Evolutionary conservation across 257 asterid genomes (phyloP).

Genomic region (Cinchona pubescens): DNA sequence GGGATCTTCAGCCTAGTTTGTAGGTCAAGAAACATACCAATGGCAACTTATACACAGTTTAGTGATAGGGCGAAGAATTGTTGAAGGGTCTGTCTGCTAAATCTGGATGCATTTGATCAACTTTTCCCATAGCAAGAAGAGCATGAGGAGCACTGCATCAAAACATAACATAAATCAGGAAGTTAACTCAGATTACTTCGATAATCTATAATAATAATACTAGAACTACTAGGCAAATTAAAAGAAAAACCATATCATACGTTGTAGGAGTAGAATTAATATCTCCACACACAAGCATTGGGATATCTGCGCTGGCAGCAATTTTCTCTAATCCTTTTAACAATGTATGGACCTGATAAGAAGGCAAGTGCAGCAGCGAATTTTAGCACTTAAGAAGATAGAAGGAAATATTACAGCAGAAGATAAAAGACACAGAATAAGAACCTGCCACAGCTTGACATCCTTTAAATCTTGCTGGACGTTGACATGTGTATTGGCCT

Average conservation of each 20-base stretch:
- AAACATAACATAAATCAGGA: background rate
- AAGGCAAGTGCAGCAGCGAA: slow-evolving; percentile 20
- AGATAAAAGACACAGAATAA: background rate
- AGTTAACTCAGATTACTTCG: background rate
- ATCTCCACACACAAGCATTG: slow-evolving; percentile 98
- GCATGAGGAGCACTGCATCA: slow-evolving; percentile 86
- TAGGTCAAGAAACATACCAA: slow-evolving; percentile 49
- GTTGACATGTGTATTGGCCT: slow-evolving; percentile 96
- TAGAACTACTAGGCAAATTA: background rate
- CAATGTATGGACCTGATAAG: slow-evolving; percentile 74
- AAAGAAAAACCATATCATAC: slow-evolving; percentile 33
- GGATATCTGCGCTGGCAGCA: slow-evolving; percentile 89
- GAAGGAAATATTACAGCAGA: background rate
- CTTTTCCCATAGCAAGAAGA: slow-evolving; percentile 97
- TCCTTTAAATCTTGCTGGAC: slow-evolving; percentile 87
- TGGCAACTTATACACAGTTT: slow-evolving; percentile 85
- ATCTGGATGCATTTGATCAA: slow-evolving; percentile 86
- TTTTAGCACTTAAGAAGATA: slow-evolving; percentile 16
- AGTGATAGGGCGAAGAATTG: slow-evolving; percentile 68
- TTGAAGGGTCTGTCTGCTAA: slow-evolving; percentile 77
- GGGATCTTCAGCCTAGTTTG: background rate
- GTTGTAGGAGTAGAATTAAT: slow-evolving; percentile 92
- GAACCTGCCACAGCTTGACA: slow-evolving; percentile 99
- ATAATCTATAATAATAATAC: background rate
- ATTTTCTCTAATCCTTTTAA: slow-evolving; percentile 95